phyloP scores from a whole-genome alignment of 192 early-diverging fungal genomes.

The Diversispora eburnea region DNA sequence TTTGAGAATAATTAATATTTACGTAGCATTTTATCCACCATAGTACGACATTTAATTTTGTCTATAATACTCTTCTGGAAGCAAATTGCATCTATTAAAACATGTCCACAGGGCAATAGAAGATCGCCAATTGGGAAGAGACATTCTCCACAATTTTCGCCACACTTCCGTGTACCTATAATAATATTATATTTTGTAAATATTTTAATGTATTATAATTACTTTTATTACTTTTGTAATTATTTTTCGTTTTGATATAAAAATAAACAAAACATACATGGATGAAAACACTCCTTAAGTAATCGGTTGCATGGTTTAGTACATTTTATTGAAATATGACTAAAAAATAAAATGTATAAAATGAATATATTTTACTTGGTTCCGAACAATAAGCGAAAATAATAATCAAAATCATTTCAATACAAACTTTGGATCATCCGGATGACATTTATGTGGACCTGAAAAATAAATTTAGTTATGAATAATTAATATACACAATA shows the following conservation, averaged over 20 bases:
- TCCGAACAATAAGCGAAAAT: too few relatives aligned
- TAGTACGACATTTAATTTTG: background rate
- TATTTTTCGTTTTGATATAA: too few relatives aligned
- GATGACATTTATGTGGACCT: constrained; percentile 29
- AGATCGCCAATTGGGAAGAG: constrained; percentile 30
- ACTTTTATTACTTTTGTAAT: too few relatives aligned
- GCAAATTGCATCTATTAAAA: constrained; percentile 25
- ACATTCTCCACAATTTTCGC: constrained; percentile 25
- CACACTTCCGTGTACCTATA: constrained; percentile 19
- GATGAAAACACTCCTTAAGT: constrained; percentile 40
- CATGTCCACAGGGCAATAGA: constrained; percentile 40
- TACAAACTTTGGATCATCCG: constrained; percentile 17
- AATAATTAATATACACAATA: constrained; percentile 23
- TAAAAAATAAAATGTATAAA: too few relatives aligned
- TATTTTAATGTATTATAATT: too few relatives aligned
- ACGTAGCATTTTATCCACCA: too few relatives aligned
- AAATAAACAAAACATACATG: constrained; percentile 32
- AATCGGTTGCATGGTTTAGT: constrained; percentile 44
- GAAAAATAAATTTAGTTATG: background rate
- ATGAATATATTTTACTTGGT: too few relatives aligned
- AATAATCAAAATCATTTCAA: too few relatives aligned
- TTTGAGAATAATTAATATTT: too few relatives aligned
- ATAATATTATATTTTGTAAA: too few relatives aligned
- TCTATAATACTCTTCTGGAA: constrained; percentile 13
- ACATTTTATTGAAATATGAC: constrained; percentile 44